Base-by-base conservation (phyloP, 352 stramenopile species). In the Pythium folliculosum region DNA sequence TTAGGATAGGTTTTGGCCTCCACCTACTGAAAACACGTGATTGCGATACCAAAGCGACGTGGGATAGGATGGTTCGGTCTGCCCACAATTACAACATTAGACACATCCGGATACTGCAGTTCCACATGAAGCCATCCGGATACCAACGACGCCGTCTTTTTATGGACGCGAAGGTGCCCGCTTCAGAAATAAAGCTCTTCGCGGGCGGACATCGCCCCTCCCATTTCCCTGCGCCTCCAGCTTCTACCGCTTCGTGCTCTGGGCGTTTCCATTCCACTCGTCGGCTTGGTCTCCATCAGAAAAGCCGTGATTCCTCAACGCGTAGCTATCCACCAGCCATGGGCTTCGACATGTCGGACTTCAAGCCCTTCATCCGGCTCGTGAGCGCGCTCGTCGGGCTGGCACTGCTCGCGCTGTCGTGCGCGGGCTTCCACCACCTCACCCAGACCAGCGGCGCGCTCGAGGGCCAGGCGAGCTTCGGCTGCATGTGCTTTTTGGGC, bases 401-500 rank as follows among this genome's bases (percentile, higher is more conserved):
- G 0, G 65, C 70, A 62, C 68, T 90, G 40, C 75, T 88, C 30
- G 60, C 71, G 23, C 68, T 89, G 22, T 79, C 69, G 3, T 88
- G 79, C 37, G 66, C 77, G 0, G 82, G 81, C 19, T 89, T 91
- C 65, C 64, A 80, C 27, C 80, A 82, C 32, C 55, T 86, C 9
- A 70, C 71, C 23, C 48, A 73, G 48, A 75, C 77, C 2, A 53
- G 48, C 3, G 68, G 60, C 22, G 64, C 71, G 6, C 59, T 90
- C 9, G 82, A 85, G 32, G 80, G 69, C 30, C 76, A 78, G 54
- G 82, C 81, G 38, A 84, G 76, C 50, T 89, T 90, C 47, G 81
- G 81, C 13, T 93, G 85, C 63, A 76, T 93, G 54, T 90, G 84
- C 70, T 88, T 93, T 65, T 69, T 91, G 37, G 85, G 81, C 30